Base-by-base conservation (phyloP, 768 basidiomycete genomes). In the Hygrocybe coccinea region DNA sequence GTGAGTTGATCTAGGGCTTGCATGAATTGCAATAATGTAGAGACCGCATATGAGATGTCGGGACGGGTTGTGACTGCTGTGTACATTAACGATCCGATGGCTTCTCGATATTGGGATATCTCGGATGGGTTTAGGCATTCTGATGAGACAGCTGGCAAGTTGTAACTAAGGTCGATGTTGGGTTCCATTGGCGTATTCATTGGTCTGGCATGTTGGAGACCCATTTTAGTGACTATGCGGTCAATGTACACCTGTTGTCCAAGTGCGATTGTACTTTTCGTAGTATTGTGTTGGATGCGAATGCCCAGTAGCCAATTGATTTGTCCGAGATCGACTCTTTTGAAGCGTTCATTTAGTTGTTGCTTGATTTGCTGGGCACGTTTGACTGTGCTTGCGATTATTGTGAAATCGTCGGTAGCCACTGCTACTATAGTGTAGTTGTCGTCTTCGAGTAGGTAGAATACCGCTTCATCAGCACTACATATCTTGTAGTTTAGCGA, bases 1-100 rank as follows among this genome's bases (percentile, higher is more conserved):
- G 38, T 77, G 76, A 0, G 47, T 38, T 0, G 19, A 14, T 1
- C 62, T 62, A 1, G 69, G 71, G 70, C 68, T 11, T 56, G 38
- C 21, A 61, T 53, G 65, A 68, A 74, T n/a, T 60, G 68, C 0
- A 63, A 54, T 0, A 74, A 60, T 0, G 49, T 53, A 19, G 56
- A 38, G 21, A 69, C 54, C 5, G 68, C 52, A 29, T 56, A 66
- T 0, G 57, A 22, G 17, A 69, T 67, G 47, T 71, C 68, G 4
- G 66, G 70, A 8, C 58, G 55, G 8, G 69, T 69, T 8, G 52
- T 55, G n/a, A 67, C 55, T 1, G 62, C 55, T 1, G 58, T n/a
- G 38, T 67, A 67, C 60, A 66, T 65, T 4, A 69, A 11, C 11
- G 19, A 15, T 4, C 39, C 19, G 19, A 21, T 41, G 39, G 12